phyloP scores from a whole-genome alignment of 108 stramenopile genomes.

The Fistulifera pelliculosa region DNA sequence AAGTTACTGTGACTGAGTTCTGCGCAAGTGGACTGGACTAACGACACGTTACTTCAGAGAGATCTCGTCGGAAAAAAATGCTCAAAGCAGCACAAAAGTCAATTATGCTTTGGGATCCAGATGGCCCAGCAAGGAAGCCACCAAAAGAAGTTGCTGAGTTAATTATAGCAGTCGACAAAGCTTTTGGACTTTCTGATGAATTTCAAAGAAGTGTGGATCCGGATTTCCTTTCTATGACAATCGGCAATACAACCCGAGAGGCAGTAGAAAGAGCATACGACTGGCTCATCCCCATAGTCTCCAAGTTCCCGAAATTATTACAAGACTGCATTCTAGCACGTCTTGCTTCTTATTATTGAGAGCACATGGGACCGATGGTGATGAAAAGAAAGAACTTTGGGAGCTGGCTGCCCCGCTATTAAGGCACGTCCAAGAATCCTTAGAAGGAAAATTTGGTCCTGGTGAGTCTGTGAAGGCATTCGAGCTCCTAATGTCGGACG shows the following conservation, averaged over 20 bases:
- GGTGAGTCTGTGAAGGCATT: constrained; percentile 38
- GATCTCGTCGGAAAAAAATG: constrained; percentile 43
- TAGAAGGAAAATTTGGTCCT: constrained; percentile 53
- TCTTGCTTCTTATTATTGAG: constrained; percentile 62
- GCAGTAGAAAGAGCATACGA: constrained; percentile 78
- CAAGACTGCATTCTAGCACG: constrained; percentile 57
- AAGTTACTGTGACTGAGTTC: neutral
- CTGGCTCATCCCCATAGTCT: constrained; percentile 75
- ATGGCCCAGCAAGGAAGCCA: constrained; percentile 50
- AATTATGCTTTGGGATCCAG: constrained; percentile 65
- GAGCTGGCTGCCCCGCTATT: constrained; percentile 51
- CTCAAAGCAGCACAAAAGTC: constrained; percentile 53
- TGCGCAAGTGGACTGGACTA: neutral
- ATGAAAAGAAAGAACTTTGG: constrained; percentile 41
- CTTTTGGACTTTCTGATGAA: constrained; percentile 44
- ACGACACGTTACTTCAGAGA: constrained; percentile 15
- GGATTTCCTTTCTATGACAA: constrained; percentile 54
- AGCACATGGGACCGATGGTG: constrained; percentile 60
- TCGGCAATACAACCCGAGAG: constrained; percentile 50
- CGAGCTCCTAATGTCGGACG: constrained; percentile 51
- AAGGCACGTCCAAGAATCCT: constrained; percentile 48
- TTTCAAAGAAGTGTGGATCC: constrained; percentile 42
- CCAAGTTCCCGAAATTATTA: constrained; percentile 43
- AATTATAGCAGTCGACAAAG: constrained; percentile 43
- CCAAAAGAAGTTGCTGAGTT: constrained; percentile 65